Evolutionary conservation across 1,139 yeast species (phyloP), one percentile per base, ranked within the genome.

Genomic region (Kurtzmaniella natalensis): DNA sequence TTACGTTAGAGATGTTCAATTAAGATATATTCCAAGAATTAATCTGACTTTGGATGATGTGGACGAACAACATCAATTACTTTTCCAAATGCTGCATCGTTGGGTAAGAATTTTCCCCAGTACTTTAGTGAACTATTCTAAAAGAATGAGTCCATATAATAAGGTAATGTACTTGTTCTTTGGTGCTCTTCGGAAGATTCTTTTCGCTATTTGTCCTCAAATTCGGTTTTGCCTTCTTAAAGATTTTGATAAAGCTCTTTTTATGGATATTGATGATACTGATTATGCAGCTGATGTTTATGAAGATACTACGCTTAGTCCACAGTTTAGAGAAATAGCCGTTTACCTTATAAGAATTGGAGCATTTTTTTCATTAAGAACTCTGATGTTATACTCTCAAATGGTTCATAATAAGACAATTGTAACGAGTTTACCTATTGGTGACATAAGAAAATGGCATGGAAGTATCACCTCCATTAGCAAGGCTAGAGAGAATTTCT

Each of bases 211-310:
- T 11, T 50, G 59, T 19, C 74, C 74, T 1, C 74, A 68, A 38
- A 59, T 64, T 7, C 65, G 62, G 38, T 67, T 57, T 40, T 64
- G 61, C 43, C 66, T 62, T 35, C 43, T 67, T 7, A 45, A 72
- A 24, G 72, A 67, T 46, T 67, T 68, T 40, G 72, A 65, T 41
- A 53, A 63, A 38, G 72, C 73, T 1, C 52, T 67, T 35, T 64
- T 65, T 63, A 44, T 61, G 34, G 72, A 66, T 37, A 63, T 65
- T 3, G 59, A 55, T 38, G 51, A 44, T n/a, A 42, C 44, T 25
- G 44, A 47, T 18, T 43, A 53, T 25, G 66, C 62, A 34, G 41
- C 40, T n/a, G 56, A 54, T 20, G 52, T 61, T n/a, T 58, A 47
- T 38, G 38, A 39, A 27, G 41, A 43, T 7, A 51, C 48, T 30